These are phyloP conservation scores for Solanum chilense DNA, from an alignment of 257 asterid genomes.

Conservation along the genomic window DNA sequence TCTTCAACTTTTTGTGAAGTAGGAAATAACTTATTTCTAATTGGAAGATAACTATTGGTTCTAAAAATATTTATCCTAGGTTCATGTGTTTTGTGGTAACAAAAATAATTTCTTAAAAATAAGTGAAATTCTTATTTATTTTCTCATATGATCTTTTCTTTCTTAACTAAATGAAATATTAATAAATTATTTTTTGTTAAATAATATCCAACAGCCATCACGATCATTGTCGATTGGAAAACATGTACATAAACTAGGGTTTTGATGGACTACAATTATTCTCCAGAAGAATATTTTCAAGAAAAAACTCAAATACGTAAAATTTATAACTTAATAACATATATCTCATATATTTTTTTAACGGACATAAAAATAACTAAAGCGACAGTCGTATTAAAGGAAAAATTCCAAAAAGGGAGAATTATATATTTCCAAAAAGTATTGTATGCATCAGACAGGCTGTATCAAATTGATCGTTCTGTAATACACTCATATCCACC, in stretches of 20 bases:
- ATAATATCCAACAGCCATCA: too few species aligned
- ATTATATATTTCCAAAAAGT: background rate
- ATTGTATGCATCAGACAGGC: background rate
- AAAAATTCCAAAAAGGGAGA: background rate
- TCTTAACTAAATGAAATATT: background rate
- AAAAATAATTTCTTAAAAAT: too few species aligned
- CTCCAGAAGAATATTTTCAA: background rate
- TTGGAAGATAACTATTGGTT: background rate
- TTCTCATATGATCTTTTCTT: too few species aligned
- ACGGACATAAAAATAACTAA: too few species aligned
- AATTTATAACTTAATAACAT: too few species aligned
- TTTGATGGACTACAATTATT: background rate
- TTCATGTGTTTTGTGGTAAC: accelerated
- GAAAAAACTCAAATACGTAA: background rate
- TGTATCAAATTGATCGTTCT: background rate
- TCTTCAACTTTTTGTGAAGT: background rate
- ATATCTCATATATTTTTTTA: too few species aligned
- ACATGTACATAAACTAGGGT: too few species aligned
- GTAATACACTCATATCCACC: background rate
- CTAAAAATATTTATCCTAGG: background rate
- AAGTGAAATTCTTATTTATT: too few species aligned
- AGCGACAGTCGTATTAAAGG: background rate
- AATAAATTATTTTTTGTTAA: too few species aligned
- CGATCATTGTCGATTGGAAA: accelerated
- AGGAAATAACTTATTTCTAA: background rate